Evolutionary conservation across 495 filamentous ascomycete genomes (phyloP).

Genomic region (Astrothelium subdiscretum): DNA sequence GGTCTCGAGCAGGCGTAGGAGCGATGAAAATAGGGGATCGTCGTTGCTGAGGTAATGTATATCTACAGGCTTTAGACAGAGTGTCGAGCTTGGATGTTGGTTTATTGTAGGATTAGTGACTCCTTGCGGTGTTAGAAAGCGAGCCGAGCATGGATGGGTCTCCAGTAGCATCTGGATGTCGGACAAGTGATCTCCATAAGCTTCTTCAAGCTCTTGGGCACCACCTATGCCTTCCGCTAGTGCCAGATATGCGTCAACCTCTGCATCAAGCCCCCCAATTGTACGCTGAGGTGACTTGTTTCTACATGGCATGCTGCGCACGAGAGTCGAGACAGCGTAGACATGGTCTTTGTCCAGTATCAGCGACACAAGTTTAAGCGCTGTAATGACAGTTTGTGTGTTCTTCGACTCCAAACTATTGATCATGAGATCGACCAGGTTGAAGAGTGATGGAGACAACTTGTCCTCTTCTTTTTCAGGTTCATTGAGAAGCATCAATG

Average conservation of each 20-base stretch:
- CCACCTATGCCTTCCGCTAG: conserved; percentile 62
- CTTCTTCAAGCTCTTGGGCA: conserved; percentile 59
- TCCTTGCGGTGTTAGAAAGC: conserved; percentile 30
- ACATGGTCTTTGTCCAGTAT: conserved; percentile 79
- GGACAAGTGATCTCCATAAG: conserved; percentile 71
- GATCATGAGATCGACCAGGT: conserved; percentile 79
- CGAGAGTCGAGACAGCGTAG: conserved; percentile 66
- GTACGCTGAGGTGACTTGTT: conserved; percentile 46
- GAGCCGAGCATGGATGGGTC: conserved; percentile 60
- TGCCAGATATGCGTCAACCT: conserved; percentile 60
- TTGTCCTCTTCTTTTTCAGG: conserved; percentile 55
- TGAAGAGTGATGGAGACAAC: conserved; percentile 80
- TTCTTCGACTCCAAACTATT: conserved; percentile 75
- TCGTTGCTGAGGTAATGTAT: conserved; percentile 13
- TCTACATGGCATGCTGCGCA: conserved; percentile 32
- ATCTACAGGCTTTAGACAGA: conserved; percentile 4
- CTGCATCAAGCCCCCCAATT: conserved; percentile 66
- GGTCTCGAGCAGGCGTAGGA: conserved; percentile 56
- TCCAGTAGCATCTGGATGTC: conserved; percentile 72
- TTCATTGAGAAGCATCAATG: conserved; percentile 72
- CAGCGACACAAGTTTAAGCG: conserved; percentile 70
- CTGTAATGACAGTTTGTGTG: conserved; percentile 78
- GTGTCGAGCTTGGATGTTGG: conserved; percentile 20
- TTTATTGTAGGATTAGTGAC: conserved; percentile 24
- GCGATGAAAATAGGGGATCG: conserved; percentile 63